Conservation (phyloP, 1,284 basidiomycete genomes). For the Leccinum fallax region DNA sequence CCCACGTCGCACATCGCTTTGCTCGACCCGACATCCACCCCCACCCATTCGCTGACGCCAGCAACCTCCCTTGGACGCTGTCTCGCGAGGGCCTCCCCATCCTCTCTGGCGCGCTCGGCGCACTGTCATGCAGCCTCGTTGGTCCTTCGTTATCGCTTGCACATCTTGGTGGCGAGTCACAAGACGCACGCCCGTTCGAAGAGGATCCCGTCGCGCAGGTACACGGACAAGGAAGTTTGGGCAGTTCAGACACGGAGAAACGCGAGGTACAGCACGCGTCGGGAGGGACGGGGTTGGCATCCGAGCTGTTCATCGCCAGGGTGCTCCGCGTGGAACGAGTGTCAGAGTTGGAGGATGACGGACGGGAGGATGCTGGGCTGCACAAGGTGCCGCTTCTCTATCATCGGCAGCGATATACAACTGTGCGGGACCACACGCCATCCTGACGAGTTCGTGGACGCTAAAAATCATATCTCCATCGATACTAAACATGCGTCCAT, state of each 20-base stretch:
- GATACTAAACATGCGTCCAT: neutral
- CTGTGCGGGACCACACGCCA: conserved; percentile 31
- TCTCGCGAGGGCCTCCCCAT: conserved; percentile 59
- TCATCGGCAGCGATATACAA: conserved; percentile 47
- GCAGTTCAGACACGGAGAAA: neutral
- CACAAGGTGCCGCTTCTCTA: conserved; percentile 47
- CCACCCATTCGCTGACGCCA: conserved; percentile 41
- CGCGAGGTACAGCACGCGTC: conserved; percentile 17
- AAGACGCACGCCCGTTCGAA: conserved; percentile 31
- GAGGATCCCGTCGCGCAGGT: neutral
- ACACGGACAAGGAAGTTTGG: neutral
- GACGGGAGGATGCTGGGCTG: conserved; percentile 13
- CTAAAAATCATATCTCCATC: neutral
- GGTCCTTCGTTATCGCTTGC: conserved; percentile 43
- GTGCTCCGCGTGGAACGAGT: conserved; percentile 38
- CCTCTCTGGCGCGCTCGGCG: conserved; percentile 56
- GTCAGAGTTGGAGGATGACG: conserved; percentile 10
- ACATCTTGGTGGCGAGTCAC: conserved; percentile 31
- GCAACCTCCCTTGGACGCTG: conserved; percentile 31
- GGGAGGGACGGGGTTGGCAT: conserved; percentile 22
- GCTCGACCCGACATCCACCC: conserved; percentile 65
- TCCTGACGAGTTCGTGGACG: neutral
- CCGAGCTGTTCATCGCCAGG: conserved; percentile 51
- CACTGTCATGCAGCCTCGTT: conserved; percentile 56
- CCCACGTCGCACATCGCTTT: conserved; percentile 56